phyloP scores from a whole-genome alignment of 495 filamentous ascomycete species.

The Penicillium argentinense region DNA sequence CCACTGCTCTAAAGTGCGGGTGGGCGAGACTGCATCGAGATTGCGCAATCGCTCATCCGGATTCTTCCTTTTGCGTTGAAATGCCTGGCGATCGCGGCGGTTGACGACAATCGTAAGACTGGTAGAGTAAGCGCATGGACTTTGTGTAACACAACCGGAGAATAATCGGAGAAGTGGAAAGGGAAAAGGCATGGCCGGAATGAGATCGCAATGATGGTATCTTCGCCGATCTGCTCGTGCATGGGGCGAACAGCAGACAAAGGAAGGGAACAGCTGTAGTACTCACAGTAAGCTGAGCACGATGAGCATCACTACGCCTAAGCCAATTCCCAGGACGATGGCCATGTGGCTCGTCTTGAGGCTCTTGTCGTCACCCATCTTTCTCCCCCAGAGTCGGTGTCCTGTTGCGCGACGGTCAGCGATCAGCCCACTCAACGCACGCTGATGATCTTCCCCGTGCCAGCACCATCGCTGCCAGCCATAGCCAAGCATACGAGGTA shows the following conservation, averaged over 20 bases:
- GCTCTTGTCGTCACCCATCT: constrained; percentile 19
- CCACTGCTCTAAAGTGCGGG: constrained; percentile 45
- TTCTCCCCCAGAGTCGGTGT: constrained; percentile 5
- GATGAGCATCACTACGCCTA: constrained; percentile 37
- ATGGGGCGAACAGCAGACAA: too few species aligned
- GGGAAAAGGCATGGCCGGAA: neutral
- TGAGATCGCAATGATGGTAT: too few species aligned
- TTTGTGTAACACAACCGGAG: constrained; percentile 7
- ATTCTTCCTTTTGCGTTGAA: constrained; percentile 25
- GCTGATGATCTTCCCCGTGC: too few species aligned
- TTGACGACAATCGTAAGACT: constrained; percentile 41
- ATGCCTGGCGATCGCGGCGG: constrained; percentile 31
- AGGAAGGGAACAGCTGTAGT: too few species aligned
- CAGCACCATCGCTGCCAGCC: too few species aligned
- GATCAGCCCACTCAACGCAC: neutral
- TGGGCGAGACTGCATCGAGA: constrained; percentile 41
- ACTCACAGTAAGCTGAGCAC: constrained; percentile 40
- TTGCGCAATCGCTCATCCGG: constrained; percentile 37
- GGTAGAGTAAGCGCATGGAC: neutral
- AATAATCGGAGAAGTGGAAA: neutral
- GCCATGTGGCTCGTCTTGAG: constrained; percentile 35
- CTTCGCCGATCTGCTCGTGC: too few species aligned
- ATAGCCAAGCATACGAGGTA: too few species aligned
- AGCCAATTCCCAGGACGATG: constrained; percentile 42
- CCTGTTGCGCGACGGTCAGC: constrained; percentile 10